Evolutionary conservation across 2,329 filamentous ascomycete genomes (phyloP).

Genomic region (Colletotrichum sp.): DNA sequence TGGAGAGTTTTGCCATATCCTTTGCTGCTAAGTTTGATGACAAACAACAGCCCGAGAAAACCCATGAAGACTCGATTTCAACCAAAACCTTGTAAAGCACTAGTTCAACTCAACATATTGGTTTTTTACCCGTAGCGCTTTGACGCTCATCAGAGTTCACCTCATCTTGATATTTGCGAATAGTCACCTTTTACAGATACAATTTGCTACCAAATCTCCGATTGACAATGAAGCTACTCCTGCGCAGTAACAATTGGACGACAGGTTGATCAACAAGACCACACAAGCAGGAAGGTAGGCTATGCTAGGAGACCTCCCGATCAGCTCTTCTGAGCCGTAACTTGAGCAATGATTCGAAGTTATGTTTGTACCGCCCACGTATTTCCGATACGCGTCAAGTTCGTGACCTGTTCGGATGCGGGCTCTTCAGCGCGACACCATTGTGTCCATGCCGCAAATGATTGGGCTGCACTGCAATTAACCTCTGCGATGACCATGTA

Average conservation of each 20-base stretch:
- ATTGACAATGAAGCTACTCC: not conserved
- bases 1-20: not conserved
- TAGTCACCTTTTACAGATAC: not conserved
- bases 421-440: not conserved
- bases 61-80: not conserved
- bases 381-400: not conserved
- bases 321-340: not conserved
- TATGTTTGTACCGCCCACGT: not conserved
- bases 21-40: not conserved
- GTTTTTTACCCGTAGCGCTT: not conserved
- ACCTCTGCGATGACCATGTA: not conserved
- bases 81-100: not conserved
- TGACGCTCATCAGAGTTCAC: rapidly evolving
- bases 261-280: not conserved
- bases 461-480: not conserved
- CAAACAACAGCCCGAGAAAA: not conserved
- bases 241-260: no score
- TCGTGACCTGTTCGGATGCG: not conserved
- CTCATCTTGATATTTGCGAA: not conserved
- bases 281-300: not conserved
- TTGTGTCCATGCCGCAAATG: not conserved
- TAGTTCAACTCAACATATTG: not conserved
- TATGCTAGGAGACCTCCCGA: not conserved
- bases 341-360: not conserved
- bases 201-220: not conserved